Percentiles rank a stretch among this genome's conserved stretches.
phyloP scores from a whole-genome alignment of 2,329 filamentous ascomycete genomes.

The Hymenoscyphus infarciens region DNA sequence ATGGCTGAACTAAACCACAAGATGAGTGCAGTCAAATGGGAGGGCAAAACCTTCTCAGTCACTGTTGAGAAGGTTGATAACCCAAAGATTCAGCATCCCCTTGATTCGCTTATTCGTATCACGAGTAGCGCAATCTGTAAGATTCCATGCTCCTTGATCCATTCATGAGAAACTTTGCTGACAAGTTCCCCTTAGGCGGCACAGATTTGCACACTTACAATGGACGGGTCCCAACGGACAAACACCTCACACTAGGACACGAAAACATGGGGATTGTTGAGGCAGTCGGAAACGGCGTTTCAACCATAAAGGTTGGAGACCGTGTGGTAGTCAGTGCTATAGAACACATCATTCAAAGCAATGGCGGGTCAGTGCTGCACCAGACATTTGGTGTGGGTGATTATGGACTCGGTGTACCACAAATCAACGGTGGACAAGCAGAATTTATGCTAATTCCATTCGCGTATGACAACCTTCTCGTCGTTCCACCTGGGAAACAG shows the following conservation, averaged over 20 bases:
- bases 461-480: constrained; percentile 75
- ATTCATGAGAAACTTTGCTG: background rate
- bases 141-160: constrained; percentile 42
- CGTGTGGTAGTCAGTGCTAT: constrained; percentile 49
- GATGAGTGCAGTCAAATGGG: constrained; percentile 23
- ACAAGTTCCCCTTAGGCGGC: background rate
- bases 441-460: constrained; percentile 80
- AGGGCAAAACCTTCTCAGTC: constrained; percentile 41
- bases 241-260: constrained; percentile 42
- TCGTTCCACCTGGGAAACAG: constrained; percentile 53
- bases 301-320: constrained; percentile 45
- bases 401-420: background rate
- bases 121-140: constrained; percentile 48
- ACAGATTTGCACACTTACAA: constrained; percentile 45
- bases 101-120: constrained; percentile 48
- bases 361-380: constrained; percentile 45
- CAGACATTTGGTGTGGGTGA: constrained; percentile 39
- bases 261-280: constrained; percentile 50
- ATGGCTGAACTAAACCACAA: constrained; percentile 4
- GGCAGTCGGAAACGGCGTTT: constrained; percentile 42
- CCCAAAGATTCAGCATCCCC: constrained; percentile 40
- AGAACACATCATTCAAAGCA: constrained; percentile 44
- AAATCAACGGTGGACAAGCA: constrained; percentile 66
- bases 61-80: constrained; percentile 50
- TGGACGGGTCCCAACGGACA: constrained; percentile 37